Base-by-base conservation (phyloP, 345 rosid genomes). In the Citrus maxima region DNA sequence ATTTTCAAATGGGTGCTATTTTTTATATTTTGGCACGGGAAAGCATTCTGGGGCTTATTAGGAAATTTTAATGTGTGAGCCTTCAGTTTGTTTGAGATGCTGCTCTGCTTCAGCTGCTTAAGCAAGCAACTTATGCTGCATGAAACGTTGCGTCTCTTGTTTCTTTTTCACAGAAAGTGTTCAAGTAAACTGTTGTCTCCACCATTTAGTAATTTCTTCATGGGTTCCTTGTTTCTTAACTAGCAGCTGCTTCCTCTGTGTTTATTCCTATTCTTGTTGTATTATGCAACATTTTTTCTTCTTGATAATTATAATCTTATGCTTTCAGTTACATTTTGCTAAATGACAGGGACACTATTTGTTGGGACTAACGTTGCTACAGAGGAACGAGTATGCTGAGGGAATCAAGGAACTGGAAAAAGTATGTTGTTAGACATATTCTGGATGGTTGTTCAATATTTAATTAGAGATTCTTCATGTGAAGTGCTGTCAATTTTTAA, bases 361-460 rank as follows among this genome's bases (percentile, higher is more conserved):
- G 95, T 78, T 93, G 77, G 99, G 99, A 79, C 95, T 88, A 72
- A 90, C 97, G 22, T 88, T 92, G 82, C 85, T 93, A 49, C 83
- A 89, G 83, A 89, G 51, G 78, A 58, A 78, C 56, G 85, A 89
- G 68, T 88, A 85, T 79, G 30, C 86, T 24, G 87, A 80, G 64
- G 99, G 98, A 70, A 86, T 88, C 77, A 92, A 84, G 77, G 90
- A 87, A 80, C 81, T 95, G 86, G 90, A 88, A 83, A 93, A 91
- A 82, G 98, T 93, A 88, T 74, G 81, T 2, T 22, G 18, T 63
- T 24, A 9, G 66, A 6, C 6, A 28, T 61, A 2, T 64, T 59
- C 16, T 37, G 25, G 38, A 59, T 77, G 73, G 35, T n/a, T 38
- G 28, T 37, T 70, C 19, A 63, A 51, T 7, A 14, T 58, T n/a